Evolutionary conservation across 164 flowering plant genomes (phyloP).

Genomic region (Magnolia sinica): DNA sequence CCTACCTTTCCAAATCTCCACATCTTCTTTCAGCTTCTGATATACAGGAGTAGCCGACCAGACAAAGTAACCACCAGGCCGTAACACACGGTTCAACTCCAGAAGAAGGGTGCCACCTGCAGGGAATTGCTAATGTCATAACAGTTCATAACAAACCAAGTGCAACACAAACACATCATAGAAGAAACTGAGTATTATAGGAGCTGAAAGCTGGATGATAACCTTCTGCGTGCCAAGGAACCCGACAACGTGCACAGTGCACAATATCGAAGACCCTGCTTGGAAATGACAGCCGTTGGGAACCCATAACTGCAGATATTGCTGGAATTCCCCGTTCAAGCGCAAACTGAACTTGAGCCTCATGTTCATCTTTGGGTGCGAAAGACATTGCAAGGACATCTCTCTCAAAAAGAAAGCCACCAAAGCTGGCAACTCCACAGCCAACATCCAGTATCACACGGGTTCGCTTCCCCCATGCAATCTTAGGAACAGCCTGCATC

Average conservation of each 20-base stretch:
- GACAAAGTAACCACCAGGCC: constrained; percentile 91
- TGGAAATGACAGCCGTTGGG: constrained; percentile 84
- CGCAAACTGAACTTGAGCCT: constrained; percentile 94
- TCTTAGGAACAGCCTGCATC: constrained; percentile 55
- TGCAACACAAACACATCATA: background rate
- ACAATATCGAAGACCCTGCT: constrained; percentile 79
- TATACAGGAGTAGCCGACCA: constrained; percentile 99
- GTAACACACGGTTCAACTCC: constrained; percentile 79
- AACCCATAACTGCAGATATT: constrained; percentile 96
- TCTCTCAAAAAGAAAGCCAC: constrained; percentile 80
- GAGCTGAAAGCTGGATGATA: background rate
- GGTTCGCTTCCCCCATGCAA: constrained; percentile 79
- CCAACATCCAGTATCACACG: constrained; percentile 87
- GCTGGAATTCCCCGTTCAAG: constrained; percentile 95
- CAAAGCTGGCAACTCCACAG: constrained; percentile 95
- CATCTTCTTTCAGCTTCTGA: constrained; percentile 79
- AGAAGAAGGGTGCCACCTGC: constrained; percentile 85
- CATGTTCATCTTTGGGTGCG: constrained; percentile 97
- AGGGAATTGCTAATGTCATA: background rate
- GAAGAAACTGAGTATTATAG: background rate
- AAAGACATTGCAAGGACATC: constrained; percentile 89
- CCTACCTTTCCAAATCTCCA: constrained; percentile 84
- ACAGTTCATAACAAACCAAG: constrained; percentile 1
- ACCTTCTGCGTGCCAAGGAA: constrained; percentile 94
- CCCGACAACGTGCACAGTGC: constrained; percentile 91